Evolutionary conservation across 208 protist genomes (phyloP).

Genomic region (Leishmania major): DNA sequence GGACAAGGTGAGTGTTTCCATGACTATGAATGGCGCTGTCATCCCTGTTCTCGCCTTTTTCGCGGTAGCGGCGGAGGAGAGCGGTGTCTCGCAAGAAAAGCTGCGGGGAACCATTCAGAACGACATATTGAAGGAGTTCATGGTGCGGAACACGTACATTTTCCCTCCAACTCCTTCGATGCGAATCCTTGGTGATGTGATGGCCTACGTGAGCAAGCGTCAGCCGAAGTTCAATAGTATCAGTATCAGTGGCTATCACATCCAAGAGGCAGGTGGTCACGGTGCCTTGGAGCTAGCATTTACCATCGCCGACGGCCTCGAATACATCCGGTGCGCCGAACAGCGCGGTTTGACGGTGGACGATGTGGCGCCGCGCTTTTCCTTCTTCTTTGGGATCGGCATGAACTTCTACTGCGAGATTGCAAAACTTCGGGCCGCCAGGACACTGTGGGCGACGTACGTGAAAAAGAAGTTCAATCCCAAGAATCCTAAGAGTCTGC

Average conservation of each 20-base stretch:
- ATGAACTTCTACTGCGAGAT: constrained; percentile 98
- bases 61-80: constrained; percentile 94
- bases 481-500: constrained; percentile 86
- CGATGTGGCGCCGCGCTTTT: constrained; percentile 94
- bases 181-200: constrained; percentile 96
- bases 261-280: constrained; percentile 95
- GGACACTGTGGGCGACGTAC: constrained; percentile 93
- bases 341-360: constrained; percentile 87
- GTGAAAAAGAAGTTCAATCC: constrained; percentile 95
- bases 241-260: constrained; percentile 96
- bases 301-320: constrained; percentile 96
- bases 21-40: constrained; percentile 98
- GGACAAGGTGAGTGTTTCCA: constrained; percentile 94
- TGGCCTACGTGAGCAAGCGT: constrained; percentile 90
- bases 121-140: constrained; percentile 98
- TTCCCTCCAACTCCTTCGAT: constrained; percentile 95
- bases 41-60: constrained; percentile 96
- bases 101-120: constrained; percentile 97
- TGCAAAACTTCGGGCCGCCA: constrained; percentile 95
- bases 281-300: constrained; percentile 93
- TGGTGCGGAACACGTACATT: constrained; percentile 98
- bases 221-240: constrained; percentile 97
- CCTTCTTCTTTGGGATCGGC: constrained; percentile 96
- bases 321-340: constrained; percentile 89
- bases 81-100: constrained; percentile 84